Evolutionary conservation across 192 early-diverging fungal species (phyloP).

Genomic region (Rhizophagus clarus): DNA sequence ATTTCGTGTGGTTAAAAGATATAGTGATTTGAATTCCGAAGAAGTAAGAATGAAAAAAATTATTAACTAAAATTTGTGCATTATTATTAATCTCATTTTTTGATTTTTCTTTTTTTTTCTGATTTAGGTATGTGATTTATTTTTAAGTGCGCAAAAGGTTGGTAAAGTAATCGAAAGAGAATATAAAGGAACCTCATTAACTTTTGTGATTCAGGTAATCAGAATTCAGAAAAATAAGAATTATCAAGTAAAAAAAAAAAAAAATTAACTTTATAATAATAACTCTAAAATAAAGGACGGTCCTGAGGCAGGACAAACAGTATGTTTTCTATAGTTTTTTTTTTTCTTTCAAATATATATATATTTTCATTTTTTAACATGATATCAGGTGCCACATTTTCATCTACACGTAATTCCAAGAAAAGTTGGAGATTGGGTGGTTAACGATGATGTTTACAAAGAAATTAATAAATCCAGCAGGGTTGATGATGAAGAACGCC

Average conservation of each 20-base stretch:
- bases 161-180: slow-evolving; percentile 73
- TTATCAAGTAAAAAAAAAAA: too few species aligned
- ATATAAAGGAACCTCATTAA: slow-evolving; percentile 71
- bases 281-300: slow-evolving; percentile 70
- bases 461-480: slow-evolving; percentile 60
- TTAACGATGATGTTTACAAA: slow-evolving; percentile 89
- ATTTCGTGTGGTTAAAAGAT: slow-evolving; percentile 67
- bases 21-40: slow-evolving; percentile 74
- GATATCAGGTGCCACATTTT: slow-evolving; percentile 84
- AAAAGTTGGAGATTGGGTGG: slow-evolving; percentile 70
- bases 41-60: slow-evolving; percentile 53
- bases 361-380: neutral
- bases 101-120: neutral
- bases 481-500: slow-evolving; percentile 72
- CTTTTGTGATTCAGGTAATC: slow-evolving; percentile 74
- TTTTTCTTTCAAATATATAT: too few species aligned
- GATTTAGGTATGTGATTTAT: slow-evolving; percentile 68
- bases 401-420: slow-evolving; percentile 94
- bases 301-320: slow-evolving; percentile 48
- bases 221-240: too few species aligned
- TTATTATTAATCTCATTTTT: neutral
- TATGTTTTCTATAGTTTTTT: neutral
- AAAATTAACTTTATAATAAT: too few species aligned
- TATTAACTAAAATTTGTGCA: neutral
- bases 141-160: slow-evolving; percentile 76